Evolutionary conservation across 306 rosid species (phyloP), one percentile per base, ranked within the genome.

Genomic region (Sesbania bispinosa): DNA sequence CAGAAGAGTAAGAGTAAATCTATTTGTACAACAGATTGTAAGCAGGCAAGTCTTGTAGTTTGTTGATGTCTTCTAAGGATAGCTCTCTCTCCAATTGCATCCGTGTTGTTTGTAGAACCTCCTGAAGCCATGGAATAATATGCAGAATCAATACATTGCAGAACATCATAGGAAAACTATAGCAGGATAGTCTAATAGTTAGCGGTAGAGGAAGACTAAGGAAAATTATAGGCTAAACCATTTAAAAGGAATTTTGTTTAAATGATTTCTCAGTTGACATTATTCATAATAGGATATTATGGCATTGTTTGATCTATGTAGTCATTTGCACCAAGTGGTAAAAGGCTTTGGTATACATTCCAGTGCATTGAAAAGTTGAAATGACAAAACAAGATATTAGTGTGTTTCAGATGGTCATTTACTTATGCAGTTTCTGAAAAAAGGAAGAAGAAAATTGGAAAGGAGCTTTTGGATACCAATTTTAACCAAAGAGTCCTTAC

Each of bases 61-160:
- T 80, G 60, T 82, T 76, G 33, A 90, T 67, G 82, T 89, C 99
- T 80, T 94, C 96, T 67, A 94, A 84, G 35, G 88, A 85, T 39
- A 94, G 72, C 85, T 94, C 97, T 79, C 95, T 91, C 82, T 94
- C 97, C 82, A 91, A 73, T 75, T 94, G 97, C 14, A 55, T 80
- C 74, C 93, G 19, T 7, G 97, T 94, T 67, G 84, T 84, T 77
- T 88, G 95, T 39, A 94, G 65, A 33, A 94, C 99, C 76, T 86
- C 97, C 99, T 94, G 87, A 77, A 77, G n/a, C 62, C 73, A 74
- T 59, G 21, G 18, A 66, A 46, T 55, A 26, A 73, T n/a, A 53
- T 66, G 45, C 58, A 47, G n/a, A 13, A 38, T 73, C 47, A 69
- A 18, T 63, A 18, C 67, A 62, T 47, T 32, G 42, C 10, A 42